Evolutionary conservation across 306 rosid genomes (phyloP), one percentile per base, ranked within the genome.

Genomic region (Nissolia schottii): DNA sequence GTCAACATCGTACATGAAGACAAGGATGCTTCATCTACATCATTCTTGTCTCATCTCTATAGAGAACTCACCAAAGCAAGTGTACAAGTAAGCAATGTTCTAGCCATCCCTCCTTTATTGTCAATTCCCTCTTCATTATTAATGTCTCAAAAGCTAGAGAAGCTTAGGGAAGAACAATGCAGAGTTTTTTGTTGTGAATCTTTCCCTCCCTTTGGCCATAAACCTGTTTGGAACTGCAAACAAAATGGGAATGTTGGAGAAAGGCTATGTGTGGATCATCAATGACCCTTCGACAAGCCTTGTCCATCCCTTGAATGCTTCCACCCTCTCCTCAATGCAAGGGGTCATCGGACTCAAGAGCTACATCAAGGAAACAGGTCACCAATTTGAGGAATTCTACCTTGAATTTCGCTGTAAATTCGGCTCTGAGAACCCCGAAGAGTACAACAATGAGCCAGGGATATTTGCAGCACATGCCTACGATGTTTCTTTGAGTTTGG

Each of bases 231-330:
- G 74, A 60, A 78, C 23, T 29, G 86, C 86, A 27, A 73, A 51
- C 5, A 64, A 78, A 51, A 61, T 83, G 86, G 57, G 78, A 2
- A 88, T 85, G 92, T 76, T 81, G 76, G 86, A 76, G 51, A 79
- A 61, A 41, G 86, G 29, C 41, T 85, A 73, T 71, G 86, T 83
- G 18, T 88, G 90, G 92, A 85, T 88, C 71, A 79, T 85, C 7
- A 81, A 88, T 12, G 83, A 83, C 38, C 59, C 82, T 29, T 49
- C 83, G 61, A 79, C 92, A 24, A 79, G 76, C 70, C 82, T 83
- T 71, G 76, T 80, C n/a, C 70, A 85, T 77, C 83, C 86, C 69
- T 75, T 85, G 77, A 73, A 79, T 74, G 64, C 79, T 38, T 83
- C 90, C 35, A 66, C 68, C 24, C 23, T 73, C 48, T 79, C 83